Base-by-base conservation (phyloP, 2,329 filamentous ascomycete genomes). In the Cryphonectria japonica region DNA sequence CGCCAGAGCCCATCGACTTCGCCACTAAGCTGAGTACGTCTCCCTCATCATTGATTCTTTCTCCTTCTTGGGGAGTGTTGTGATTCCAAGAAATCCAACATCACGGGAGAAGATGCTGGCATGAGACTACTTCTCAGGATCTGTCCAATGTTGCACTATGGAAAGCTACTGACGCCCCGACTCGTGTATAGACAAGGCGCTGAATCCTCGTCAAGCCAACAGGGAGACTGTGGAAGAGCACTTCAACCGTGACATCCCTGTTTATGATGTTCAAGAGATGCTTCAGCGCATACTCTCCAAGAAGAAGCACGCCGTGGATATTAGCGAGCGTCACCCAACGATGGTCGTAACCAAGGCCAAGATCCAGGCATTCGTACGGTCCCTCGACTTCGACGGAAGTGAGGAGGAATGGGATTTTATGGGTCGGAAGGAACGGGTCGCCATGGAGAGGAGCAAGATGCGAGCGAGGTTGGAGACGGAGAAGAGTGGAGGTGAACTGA, bases 231-330 rank as follows among this genome's bases (percentile, higher is more conserved):
- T 29, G 32, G 22, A 54, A 26, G 34, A n/a, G 32, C 54, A 59
- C 16, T 70, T 70, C 60, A 52, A 22, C 22, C 71, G 71, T 66
- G 71, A 72, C 41, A 66, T 72, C 41, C 71, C 71, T 43, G 50
- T 57, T 22, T 32, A 34, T 4, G 71, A 70, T 11, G 68, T 72
- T 52, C 65, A 67, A 16, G 26, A 46, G 5, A 72, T 72, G 71
- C 61, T 72, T 61, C 66, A 54, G 46, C 68, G 68, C 60, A 70
- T 72, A 2, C 68, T 72, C 14, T 22, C n/a, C 52, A 72, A 72
- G 65, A 72, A 72, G 50, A 54, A 43, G 37, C 71, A 72, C 65
- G 71, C 71, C 16, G 68, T 72, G 14, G 71, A 68, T 19, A 3
- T 72, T 2, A 34, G 37, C 26, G 43, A 61, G 1, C 71, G 71